Base-by-base conservation (phyloP, 371 early-diverging fungal genomes). In the Dinochytrium kinnereticum region DNA sequence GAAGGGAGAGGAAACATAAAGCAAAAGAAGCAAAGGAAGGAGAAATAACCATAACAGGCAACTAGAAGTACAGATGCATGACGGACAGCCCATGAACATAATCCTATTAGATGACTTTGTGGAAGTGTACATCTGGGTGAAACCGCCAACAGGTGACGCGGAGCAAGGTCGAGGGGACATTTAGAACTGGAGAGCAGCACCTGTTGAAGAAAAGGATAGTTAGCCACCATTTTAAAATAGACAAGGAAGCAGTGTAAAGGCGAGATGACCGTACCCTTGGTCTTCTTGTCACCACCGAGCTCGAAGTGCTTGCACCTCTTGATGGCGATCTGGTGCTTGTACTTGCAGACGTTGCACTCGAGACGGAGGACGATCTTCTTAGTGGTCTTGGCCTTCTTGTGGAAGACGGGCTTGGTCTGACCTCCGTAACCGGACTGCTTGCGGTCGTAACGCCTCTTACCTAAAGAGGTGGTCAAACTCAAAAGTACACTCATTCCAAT, bases 221-320 rank as follows among this genome's bases (percentile, higher is more conserved):
- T n/a, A n/a, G n/a, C n/a, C n/a, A n/a, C n/a, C n/a, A 40, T 30
- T 33, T 33, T 13, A 24, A 31, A 61, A 61, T 21, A 15, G 38
- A 2, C 49, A 57, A 64, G n/a, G n/a, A n/a, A n/a, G n/a, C n/a
- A n/a, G n/a, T n/a, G n/a, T n/a, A n/a, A n/a, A n/a, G n/a, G n/a
- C n/a, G n/a, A n/a, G n/a, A n/a, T n/a, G n/a, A n/a, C n/a, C 61
- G 30, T 24, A 61, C 61, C 61, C 86, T 90, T 84, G 71, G 77
- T 75, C 85, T 91, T 99, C 96, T 97, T 98, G 90, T 99, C 98
- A 91, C 98, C 99, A 87, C 99, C 98, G 72, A 99, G 92, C 89
- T 98, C 98, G 85, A 98, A 98, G 93, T 97, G 98, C 92, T 99
- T 99, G 92, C 99, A 98, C 80, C 99, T 95, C 93, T 98, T 98